Percentiles rank a stretch among this genome's conserved stretches.
Evolutionary conservation across 257 asterid genomes (phyloP).

Genomic region (Fraxinus quadrangulata): DNA sequence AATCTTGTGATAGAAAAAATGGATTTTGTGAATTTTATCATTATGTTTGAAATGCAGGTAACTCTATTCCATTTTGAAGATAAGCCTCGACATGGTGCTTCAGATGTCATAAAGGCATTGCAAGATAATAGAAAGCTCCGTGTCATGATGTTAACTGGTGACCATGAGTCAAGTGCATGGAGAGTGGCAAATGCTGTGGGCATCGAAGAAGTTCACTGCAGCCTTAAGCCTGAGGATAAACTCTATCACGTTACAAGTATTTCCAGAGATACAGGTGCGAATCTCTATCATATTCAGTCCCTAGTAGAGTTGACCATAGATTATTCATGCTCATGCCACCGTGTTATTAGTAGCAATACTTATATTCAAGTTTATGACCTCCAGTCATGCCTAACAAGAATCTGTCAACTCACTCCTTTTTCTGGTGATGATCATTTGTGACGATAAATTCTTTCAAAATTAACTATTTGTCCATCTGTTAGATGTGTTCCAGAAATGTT

Average conservation of each 20-base stretch:
- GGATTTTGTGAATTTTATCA: neutral
- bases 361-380: neutral
- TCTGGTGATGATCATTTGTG: too few species aligned
- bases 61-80: constrained; percentile 96
- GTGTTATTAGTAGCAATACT: neutral
- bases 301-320: neutral
- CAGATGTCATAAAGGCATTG: constrained; percentile 68
- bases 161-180: constrained; percentile 89
- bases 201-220: constrained; percentile 80
- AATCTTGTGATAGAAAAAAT: neutral
- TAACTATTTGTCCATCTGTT: too few species aligned
- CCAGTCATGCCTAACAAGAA: neutral
- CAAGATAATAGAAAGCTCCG: constrained; percentile 76
- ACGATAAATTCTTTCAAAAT: too few species aligned
- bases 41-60: constrained; percentile 48
- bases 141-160: constrained; percentile 96
- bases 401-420: neutral
- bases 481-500: too few species aligned
- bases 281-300: constrained; percentile 10
- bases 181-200: constrained; percentile 95
- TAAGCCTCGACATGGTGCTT: constrained; percentile 74
- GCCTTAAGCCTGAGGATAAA: constrained; percentile 96
- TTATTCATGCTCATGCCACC: neutral
- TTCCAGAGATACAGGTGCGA: constrained; percentile 78
- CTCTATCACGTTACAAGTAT: constrained; percentile 79